These are phyloP conservation scores for Torulaspora indica DNA, from an alignment of 805 yeast species.

Conservation along the genomic window DNA sequence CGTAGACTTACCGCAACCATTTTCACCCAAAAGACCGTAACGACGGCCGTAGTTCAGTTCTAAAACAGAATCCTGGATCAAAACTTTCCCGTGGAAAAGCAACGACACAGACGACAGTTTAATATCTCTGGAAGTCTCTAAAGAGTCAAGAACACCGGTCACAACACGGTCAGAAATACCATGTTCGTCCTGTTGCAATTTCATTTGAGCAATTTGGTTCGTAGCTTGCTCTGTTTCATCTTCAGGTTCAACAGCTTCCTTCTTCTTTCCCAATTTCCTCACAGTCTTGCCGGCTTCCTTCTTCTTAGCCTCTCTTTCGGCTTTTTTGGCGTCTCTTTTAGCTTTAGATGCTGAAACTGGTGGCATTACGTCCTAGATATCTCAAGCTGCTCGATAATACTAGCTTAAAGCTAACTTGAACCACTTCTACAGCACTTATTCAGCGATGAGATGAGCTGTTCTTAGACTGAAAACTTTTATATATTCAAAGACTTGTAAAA, in stretches of 20 bases:
- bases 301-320: conserved; percentile 96
- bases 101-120: conserved; percentile 86
- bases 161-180: conserved; percentile 96
- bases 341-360: conserved; percentile 88
- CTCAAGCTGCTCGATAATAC: background rate
- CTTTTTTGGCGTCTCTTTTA: conserved; percentile 92
- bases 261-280: conserved; percentile 52
- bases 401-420: background rate
- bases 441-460: conserved; percentile 7
- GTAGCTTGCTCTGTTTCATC: conserved; percentile 58
- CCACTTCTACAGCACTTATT: background rate
- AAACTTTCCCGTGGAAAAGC: conserved; percentile 94
- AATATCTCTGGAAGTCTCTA: conserved; percentile 88
- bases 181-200: conserved; percentile 87
- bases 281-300: conserved; percentile 67
- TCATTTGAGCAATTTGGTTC: conserved; percentile 75
- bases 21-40: conserved; percentile 95
- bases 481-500: conserved; percentile 4
- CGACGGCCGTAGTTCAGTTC: conserved; percentile 97
- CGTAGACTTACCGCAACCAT: conserved; percentile 98
- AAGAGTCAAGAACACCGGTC: conserved; percentile 91
- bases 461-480: conserved; percentile 15
- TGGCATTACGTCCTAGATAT: conserved; percentile 27
- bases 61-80: conserved; percentile 84
- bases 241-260: conserved; percentile 37